Percentiles rank a stretch among this genome's conserved stretches.
Evolutionary conservation across 129 eudicot species (phyloP).

Genomic region (Lactuca sativa): DNA sequence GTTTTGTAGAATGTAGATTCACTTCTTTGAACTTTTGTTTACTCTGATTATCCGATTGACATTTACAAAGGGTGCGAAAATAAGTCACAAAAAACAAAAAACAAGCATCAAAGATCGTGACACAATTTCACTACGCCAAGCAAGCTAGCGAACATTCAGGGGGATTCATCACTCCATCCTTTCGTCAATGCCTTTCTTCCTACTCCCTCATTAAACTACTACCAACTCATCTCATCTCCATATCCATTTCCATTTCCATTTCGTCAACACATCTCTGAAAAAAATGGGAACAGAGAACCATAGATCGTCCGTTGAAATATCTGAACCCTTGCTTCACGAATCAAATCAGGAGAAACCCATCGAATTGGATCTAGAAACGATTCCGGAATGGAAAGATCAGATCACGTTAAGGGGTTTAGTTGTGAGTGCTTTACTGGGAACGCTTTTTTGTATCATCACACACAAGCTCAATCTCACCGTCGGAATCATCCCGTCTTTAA

Average conservation of each 20-base stretch:
- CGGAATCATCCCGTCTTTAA: slow-evolving; percentile 91
- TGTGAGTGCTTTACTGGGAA: slow-evolving; percentile 73
- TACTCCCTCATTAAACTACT: neutral
- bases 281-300: slow-evolving; percentile 51
- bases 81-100: slow-evolving; percentile 6
- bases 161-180: neutral
- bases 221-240: neutral
- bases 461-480: slow-evolving; percentile 93
- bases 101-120: slow-evolving; percentile 9
- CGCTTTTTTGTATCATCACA: slow-evolving; percentile 78
- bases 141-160: neutral
- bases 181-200: neutral
- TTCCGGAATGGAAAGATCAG: slow-evolving; percentile 91
- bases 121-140: slow-evolving; percentile 5
- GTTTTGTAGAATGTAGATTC: too few species aligned
- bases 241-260: neutral
- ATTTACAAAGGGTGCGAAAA: neutral
- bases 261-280: neutral
- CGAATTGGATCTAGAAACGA: slow-evolving; percentile 23
- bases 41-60: neutral
- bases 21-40: too few species aligned
- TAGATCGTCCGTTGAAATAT: slow-evolving; percentile 47
- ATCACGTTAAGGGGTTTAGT: slow-evolving; percentile 75
- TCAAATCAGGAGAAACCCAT: slow-evolving; percentile 11
- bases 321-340: slow-evolving; percentile 59